Base-by-base conservation (phyloP, 2,329 filamentous ascomycete genomes). In the Microcyclosporella mali region DNA sequence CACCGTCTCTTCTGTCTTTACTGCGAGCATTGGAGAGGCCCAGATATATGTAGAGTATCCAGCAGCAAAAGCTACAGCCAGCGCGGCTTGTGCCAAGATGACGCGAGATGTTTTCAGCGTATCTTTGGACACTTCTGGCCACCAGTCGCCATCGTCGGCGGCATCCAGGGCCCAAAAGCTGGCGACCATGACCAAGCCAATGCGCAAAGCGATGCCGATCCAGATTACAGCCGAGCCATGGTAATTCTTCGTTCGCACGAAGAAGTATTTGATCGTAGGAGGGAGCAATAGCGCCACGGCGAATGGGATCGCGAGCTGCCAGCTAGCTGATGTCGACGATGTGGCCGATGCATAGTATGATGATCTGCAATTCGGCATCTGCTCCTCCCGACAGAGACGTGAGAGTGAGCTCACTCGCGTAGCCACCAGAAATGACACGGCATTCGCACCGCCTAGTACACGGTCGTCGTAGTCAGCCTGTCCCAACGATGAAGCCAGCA, bases 331-430 rank as follows among this genome's bases (percentile, higher is more conserved):
- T 1, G 89, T 97, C 0, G 92, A 97, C 0, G 90, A 95, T 2
- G 83, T 86, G 8, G 84, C 79, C 0, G 90, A 95, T 3, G 88
- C 84, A 61, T 98, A 98, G 70, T 95, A 98, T 0, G 92, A 95
- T 2, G 90, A 95, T 41, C 79, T 81, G 71, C 92, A 98, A 68
- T 84, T 94, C 0, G 92, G 92, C 87, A 97, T 95, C 68, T 98
- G 92, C 68, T 98, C 92, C 65, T 98, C 92, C 45, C 92, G 84
- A 63, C 92, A 98, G 15, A 98, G 80, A 53, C 88, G 85, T 8
- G 92, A 95, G 53, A 90, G 81, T 1, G 89, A 94, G 1, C 88
- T 84, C 2, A 90, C 41, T 41, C 90, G 82, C 11, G 83, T 84
- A 10, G 97, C 74, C 4, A 88, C 61, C 43, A 92, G 73, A 59